Percentiles rank a stretch among this genome's conserved stretches.
These are phyloP conservation scores for Tetrahymena malaccensis DNA, from an alignment of 73 alveolate genomes.

Conservation along the genomic window DNA sequence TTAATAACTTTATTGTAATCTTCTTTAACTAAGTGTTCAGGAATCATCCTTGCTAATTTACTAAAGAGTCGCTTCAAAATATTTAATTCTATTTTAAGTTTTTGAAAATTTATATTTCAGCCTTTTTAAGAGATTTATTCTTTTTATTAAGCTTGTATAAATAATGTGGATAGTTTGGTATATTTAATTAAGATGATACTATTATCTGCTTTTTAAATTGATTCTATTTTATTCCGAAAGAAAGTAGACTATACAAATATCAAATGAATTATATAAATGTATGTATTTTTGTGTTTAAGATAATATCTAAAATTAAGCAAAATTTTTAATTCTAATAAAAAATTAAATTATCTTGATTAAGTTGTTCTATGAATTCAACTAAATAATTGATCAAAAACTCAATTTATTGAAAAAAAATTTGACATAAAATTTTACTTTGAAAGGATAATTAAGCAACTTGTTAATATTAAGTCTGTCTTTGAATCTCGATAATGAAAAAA, in stretches of 20 bases:
- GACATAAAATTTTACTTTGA: too few species aligned
- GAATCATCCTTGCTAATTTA: background rate
- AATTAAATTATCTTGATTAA: background rate
- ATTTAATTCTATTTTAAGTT: background rate
- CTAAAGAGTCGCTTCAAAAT: background rate
- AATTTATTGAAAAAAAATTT: too few species aligned
- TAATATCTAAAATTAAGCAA: background rate
- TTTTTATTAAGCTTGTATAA: background rate
- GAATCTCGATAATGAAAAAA: background rate
- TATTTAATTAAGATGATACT: background rate
- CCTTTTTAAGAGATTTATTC: background rate
- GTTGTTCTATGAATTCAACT: background rate
- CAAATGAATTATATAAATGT: background rate
- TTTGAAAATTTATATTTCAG: background rate
- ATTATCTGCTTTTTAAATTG: background rate
- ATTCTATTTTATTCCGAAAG: background rate
- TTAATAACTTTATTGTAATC: background rate
- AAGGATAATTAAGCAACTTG: background rate
- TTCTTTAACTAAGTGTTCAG: background rate
- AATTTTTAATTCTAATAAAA: background rate
- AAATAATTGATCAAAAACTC: background rate
- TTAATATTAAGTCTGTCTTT: background rate
- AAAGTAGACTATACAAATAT: background rate
- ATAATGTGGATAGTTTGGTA: background rate
- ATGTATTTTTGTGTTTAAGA: background rate